Conservation (phyloP, 345 rosid species). For the Eucalyptus sp. region DNA sequence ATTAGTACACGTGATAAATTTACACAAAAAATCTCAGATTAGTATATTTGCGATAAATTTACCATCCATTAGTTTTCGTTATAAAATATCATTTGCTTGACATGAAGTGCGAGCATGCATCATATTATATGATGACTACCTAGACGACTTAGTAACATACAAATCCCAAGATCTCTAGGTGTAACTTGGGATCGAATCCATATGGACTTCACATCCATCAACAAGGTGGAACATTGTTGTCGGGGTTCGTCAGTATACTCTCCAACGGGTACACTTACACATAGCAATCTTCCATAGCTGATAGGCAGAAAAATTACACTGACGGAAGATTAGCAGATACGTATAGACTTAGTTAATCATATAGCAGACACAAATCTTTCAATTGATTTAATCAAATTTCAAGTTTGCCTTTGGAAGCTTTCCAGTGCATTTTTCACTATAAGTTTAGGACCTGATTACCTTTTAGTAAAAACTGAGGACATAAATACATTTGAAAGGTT, state of each 20-base stretch:
- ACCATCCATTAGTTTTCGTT: accelerated
- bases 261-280: background rate
- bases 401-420: background rate
- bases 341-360: background rate
- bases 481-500: background rate
- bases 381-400: background rate
- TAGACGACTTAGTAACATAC: background rate
- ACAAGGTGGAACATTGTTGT: background rate
- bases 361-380: background rate
- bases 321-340: background rate
- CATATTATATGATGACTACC: background rate
- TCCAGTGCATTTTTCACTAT: background rate
- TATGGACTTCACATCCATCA: background rate
- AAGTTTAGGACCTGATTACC: background rate
- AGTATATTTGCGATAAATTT: accelerated
- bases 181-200: background rate
- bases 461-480: background rate
- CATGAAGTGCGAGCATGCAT: background rate
- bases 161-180: background rate
- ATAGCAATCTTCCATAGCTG: background rate
- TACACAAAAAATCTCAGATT: too few species aligned
- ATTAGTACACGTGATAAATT: too few species aligned
- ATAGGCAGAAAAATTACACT: too few species aligned
- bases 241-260: background rate
- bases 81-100: background rate